Conservation (phyloP, 164 flowering plant genomes). For the Macadamia integrifolia region DNA sequence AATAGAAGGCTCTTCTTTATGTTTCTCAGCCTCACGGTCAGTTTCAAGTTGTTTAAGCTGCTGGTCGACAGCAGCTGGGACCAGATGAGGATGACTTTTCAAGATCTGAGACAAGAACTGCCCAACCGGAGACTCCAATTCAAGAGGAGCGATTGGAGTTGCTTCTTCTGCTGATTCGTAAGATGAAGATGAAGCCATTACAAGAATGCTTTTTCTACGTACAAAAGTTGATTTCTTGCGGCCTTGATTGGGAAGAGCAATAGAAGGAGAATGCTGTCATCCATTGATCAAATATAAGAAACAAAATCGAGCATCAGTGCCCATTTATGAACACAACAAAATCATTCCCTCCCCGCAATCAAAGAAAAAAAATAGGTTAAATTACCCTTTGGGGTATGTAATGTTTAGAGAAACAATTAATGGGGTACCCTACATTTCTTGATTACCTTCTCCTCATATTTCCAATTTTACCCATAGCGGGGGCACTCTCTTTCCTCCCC, state of each 20-base stretch:
- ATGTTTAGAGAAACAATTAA: too few relatives aligned
- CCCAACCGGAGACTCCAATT: conserved; percentile 81
- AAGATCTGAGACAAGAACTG: conserved; percentile 80
- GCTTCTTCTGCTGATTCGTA: conserved; percentile 29
- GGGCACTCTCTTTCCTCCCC: too few relatives aligned
- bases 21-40: conserved; percentile 61
- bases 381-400: too few relatives aligned
- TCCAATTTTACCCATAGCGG: too few relatives aligned
- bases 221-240: conserved; percentile 20
- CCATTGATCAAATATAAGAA: not conserved
- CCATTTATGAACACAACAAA: not conserved
- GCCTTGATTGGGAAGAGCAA: conserved; percentile 20
- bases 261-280: conserved; percentile 26
- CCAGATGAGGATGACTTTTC: conserved; percentile 79
- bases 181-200: conserved; percentile 44
- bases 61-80: conserved; percentile 91
- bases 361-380: not conserved
- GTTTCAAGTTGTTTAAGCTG: conserved; percentile 87
- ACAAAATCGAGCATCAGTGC: not conserved
- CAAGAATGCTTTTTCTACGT: conserved; percentile 22
- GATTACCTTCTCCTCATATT: too few relatives aligned
- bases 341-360: not conserved
- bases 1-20: conserved; percentile 60
- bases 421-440: too few relatives aligned
- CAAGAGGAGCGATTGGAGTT: conserved; percentile 73